Percentiles rank a stretch among this genome's conserved stretches.
phyloP scores from a whole-genome alignment of 2,329 filamentous ascomycete genomes.

The Talaromyces rugulosus region DNA sequence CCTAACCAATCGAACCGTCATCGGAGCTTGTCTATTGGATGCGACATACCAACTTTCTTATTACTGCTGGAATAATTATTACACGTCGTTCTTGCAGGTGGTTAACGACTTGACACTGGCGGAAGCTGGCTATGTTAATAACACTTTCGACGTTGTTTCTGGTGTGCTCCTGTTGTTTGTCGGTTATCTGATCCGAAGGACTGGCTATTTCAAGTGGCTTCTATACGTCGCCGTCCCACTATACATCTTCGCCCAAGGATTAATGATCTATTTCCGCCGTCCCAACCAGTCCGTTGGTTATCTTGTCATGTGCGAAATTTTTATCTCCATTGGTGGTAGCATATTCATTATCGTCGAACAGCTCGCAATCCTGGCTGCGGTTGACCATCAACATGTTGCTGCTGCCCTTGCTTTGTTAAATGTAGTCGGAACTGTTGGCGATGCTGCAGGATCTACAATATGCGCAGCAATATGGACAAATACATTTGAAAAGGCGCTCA shows the following conservation, averaged over 20 bases:
- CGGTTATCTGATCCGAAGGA: constrained; percentile 45
- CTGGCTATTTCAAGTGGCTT: constrained; percentile 48
- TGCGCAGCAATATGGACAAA: constrained; percentile 32
- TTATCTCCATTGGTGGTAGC: constrained; percentile 51
- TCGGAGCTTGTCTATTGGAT: constrained; percentile 20
- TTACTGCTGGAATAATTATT: constrained; percentile 30
- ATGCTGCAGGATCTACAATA: constrained; percentile 27
- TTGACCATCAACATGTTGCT: constrained; percentile 50
- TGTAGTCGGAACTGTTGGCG: constrained; percentile 28
- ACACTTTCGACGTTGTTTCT: constrained; percentile 49
- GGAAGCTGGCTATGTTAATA: constrained; percentile 40
- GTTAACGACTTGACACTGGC: constrained; percentile 29
- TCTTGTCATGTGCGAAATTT: constrained; percentile 53
- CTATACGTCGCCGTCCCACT: constrained; percentile 48
- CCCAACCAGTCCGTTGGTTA: constrained; percentile 44
- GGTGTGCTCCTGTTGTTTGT: constrained; percentile 53
- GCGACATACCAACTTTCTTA: constrained; percentile 34
- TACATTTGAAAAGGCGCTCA: constrained; percentile 32
- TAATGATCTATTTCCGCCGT: constrained; percentile 53
- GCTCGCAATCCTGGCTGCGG: constrained; percentile 50
- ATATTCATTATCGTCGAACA: constrained; percentile 50
- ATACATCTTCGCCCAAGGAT: constrained; percentile 45
- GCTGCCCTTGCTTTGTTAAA: constrained; percentile 46
- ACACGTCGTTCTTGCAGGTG: constrained; percentile 34
- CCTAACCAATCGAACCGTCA: constrained; percentile 29